phyloP scores from a whole-genome alignment of 495 filamentous ascomycete species.

The Hypomontagnella monticulosa region DNA sequence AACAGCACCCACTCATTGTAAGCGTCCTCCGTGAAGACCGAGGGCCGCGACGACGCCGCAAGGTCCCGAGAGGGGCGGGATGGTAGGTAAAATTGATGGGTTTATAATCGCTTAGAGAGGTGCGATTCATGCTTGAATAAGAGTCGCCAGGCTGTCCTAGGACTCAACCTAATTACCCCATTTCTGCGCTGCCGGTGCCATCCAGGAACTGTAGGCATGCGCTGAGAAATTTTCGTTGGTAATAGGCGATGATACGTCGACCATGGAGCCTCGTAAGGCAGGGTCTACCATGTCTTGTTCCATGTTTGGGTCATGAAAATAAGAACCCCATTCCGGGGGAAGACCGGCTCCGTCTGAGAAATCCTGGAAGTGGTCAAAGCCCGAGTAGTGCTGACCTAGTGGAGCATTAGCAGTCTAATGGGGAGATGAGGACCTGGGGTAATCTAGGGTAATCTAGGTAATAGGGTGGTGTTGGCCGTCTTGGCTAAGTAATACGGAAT shows the following conservation, averaged over 20 bases:
- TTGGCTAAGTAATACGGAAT: slow-evolving; percentile 4
- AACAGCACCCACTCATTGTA: slow-evolving; percentile 20
- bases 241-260: slow-evolving; percentile 41
- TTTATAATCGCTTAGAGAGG: slow-evolving; percentile 17
- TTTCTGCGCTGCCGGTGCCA: slow-evolving; percentile 43
- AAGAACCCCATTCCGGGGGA: slow-evolving; percentile 41
- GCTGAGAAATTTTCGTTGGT: slow-evolving; percentile 38
- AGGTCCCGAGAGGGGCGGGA: slow-evolving; percentile 15
- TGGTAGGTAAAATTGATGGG: slow-evolving; percentile 5
- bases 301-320: slow-evolving; percentile 32
- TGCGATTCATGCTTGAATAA: slow-evolving; percentile 14
- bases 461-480: not conserved
- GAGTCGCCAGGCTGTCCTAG: slow-evolving; percentile 5
- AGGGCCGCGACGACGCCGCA: slow-evolving; percentile 5
- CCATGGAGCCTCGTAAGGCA: slow-evolving; percentile 43
- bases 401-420: slow-evolving; percentile 24
- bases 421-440: slow-evolving; percentile 13
- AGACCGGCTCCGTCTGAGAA: slow-evolving; percentile 35
- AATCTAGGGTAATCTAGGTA: not conserved
- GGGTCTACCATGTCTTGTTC: slow-evolving; percentile 47
- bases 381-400: slow-evolving; percentile 43
- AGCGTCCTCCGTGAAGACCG: slow-evolving; percentile 4
- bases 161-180: slow-evolving; percentile 43
- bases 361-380: slow-evolving; percentile 44
- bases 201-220: slow-evolving; percentile 43